Percentiles rank a stretch among this genome's conserved stretches.
These are phyloP conservation scores for Pilaira anomala DNA, from an alignment of 192 early-diverging fungal genomes.

Conservation along the genomic window DNA sequence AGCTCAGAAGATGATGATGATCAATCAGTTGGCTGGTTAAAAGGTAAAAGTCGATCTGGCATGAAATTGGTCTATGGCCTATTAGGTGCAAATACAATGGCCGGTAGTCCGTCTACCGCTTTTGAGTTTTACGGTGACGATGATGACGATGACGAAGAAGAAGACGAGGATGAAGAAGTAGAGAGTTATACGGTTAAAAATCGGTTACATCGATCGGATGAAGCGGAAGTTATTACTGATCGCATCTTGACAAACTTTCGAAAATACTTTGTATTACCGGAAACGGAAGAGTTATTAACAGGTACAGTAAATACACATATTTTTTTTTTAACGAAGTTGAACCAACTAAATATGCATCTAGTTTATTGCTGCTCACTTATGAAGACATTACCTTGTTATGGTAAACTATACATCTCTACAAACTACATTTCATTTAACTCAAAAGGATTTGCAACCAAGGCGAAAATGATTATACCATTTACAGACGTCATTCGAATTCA, in stretches of 20 bases:
- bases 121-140: slow-evolving; percentile 6
- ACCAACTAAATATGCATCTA: no score
- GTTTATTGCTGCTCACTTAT: slow-evolving; percentile 50
- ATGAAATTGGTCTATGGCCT: slow-evolving; percentile 37
- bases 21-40: slow-evolving; percentile 28
- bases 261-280: slow-evolving; percentile 55
- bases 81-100: slow-evolving; percentile 12
- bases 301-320: slow-evolving; percentile 24
- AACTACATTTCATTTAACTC: slow-evolving; percentile 64
- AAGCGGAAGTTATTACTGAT: slow-evolving; percentile 22
- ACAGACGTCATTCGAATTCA: slow-evolving; percentile 45
- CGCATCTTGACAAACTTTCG: slow-evolving; percentile 41
- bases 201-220: background rate
- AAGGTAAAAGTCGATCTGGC: slow-evolving; percentile 31
- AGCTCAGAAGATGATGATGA: slow-evolving; percentile 34
- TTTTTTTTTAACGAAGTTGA: no score
- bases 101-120: background rate
- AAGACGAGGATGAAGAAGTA: slow-evolving; percentile 23
- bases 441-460: slow-evolving; percentile 46
- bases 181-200: slow-evolving; percentile 14
- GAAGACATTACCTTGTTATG: slow-evolving; percentile 52
- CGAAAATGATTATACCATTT: slow-evolving; percentile 57
- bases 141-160: slow-evolving; percentile 17
- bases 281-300: slow-evolving; percentile 48
- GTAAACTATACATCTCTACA: slow-evolving; percentile 58